Conservation (phyloP, 306 rosid species). For the Quercus berberidifolia region DNA sequence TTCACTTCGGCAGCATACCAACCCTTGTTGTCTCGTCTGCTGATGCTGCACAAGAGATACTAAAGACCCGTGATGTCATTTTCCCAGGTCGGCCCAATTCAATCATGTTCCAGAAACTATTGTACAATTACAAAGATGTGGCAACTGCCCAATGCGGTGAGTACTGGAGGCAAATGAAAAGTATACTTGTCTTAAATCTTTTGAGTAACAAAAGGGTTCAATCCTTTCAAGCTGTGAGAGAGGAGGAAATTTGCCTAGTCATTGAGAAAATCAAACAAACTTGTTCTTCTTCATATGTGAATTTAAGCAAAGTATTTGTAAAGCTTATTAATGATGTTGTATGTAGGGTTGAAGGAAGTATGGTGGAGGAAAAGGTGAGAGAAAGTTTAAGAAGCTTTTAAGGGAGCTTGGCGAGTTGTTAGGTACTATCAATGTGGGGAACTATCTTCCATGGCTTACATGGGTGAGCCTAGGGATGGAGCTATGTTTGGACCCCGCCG, state of each 20-base stretch:
- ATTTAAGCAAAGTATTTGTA: constrained; percentile 30
- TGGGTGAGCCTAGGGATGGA: constrained; percentile 18
- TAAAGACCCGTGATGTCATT: constrained; percentile 40
- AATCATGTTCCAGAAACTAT: constrained; percentile 17
- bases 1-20: constrained; percentile 36
- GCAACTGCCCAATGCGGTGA: constrained; percentile 31
- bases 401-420: constrained; percentile 23
- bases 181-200: constrained; percentile 28
- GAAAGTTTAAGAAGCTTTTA: constrained; percentile 22
- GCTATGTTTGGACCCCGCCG: too few species aligned
- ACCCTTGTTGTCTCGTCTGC: constrained; percentile 40
- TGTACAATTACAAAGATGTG: constrained; percentile 37
- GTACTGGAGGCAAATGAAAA: constrained; percentile 47
- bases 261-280: constrained; percentile 15
- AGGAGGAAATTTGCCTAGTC: constrained; percentile 14
- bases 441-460: constrained; percentile 49
- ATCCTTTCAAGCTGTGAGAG: constrained; percentile 9
- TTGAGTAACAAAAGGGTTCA: constrained; percentile 22
- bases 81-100: constrained; percentile 22
- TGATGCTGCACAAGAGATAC: constrained; percentile 29
- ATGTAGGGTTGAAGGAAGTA: constrained; percentile 52
- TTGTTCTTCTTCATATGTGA: background rate
- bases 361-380: constrained; percentile 11
- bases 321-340: constrained; percentile 26
- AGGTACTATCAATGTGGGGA: constrained; percentile 37